phyloP scores from a whole-genome alignment of 352 stramenopile genomes.

The Thalassiosira pacifica region DNA sequence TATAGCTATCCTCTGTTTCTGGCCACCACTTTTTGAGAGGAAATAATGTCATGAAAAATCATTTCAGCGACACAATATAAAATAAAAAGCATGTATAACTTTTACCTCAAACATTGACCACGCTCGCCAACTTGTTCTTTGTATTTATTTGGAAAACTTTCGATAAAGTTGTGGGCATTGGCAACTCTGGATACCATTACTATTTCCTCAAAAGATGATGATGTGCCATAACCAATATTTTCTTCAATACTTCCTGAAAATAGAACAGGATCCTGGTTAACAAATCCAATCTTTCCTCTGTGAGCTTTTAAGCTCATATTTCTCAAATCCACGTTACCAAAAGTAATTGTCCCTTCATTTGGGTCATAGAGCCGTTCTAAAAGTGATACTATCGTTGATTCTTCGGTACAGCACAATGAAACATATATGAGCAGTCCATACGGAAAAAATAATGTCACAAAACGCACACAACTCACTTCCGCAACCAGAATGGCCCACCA shows the following conservation, averaged over 20 bases:
- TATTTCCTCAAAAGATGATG: slow-evolving; percentile 78
- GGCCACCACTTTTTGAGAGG: too few relatives aligned
- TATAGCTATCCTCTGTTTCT: slow-evolving; percentile 92
- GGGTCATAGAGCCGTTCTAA: slow-evolving; percentile 89
- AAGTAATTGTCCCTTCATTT: slow-evolving; percentile 84
- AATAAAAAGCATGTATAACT: too few relatives aligned
- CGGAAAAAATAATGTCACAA: slow-evolving; percentile 46
- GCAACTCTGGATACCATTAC: slow-evolving; percentile 90
- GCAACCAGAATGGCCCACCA: slow-evolving; percentile 90
- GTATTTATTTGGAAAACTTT: slow-evolving; percentile 87
- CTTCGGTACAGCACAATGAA: too few relatives aligned
- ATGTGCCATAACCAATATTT: slow-evolving; percentile 87
- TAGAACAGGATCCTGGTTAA: slow-evolving; percentile 92
- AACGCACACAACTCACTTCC: slow-evolving; percentile 86
- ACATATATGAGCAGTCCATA: too few relatives aligned
- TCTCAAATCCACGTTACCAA: slow-evolving; percentile 89
- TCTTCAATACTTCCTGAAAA: slow-evolving; percentile 85
- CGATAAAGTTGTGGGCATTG: slow-evolving; percentile 94
- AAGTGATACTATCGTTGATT: slow-evolving; percentile 87
- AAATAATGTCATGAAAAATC: too few relatives aligned
- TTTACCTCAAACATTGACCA: slow-evolving; percentile 89
- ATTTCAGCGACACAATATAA: too few relatives aligned
- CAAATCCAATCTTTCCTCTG: slow-evolving; percentile 89
- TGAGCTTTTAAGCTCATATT: slow-evolving; percentile 87
- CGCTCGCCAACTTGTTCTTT: slow-evolving; percentile 87